Percentiles rank a stretch among this genome's conserved stretches.
These are phyloP conservation scores for Colletotrichum viniferum DNA, from an alignment of 2,329 filamentous ascomycete genomes.

Conservation along the genomic window DNA sequence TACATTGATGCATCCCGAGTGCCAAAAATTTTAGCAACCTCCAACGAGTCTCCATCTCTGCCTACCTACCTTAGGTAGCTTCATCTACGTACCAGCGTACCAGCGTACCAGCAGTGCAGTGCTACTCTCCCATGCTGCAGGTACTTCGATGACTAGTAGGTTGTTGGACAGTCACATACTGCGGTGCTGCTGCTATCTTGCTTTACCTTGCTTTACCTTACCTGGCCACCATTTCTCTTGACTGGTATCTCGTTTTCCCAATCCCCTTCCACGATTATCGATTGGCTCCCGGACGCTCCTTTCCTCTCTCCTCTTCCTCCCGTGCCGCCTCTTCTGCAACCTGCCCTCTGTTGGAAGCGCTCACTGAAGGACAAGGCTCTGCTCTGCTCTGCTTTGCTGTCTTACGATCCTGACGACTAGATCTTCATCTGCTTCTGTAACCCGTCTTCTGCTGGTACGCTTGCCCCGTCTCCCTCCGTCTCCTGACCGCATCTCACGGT, in stretches of 20 bases:
- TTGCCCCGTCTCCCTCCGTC: neutral
- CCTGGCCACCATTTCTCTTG: neutral
- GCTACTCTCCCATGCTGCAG: neutral
- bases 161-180: neutral
- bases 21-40: neutral
- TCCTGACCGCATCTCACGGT: conserved; percentile 4
- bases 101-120: neutral
- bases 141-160: neutral
- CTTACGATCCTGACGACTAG: neutral
- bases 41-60: conserved; percentile 4
- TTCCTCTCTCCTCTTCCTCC: neutral
- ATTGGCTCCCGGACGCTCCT: conserved; percentile 8
- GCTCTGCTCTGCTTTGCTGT: neutral
- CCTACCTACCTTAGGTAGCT: no score
- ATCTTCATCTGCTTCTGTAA: neutral
- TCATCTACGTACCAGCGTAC: conserved; percentile 3
- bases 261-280: neutral
- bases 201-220: neutral
- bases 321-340: neutral
- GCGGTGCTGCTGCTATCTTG: neutral
- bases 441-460: neutral
- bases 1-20: neutral
- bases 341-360: neutral
- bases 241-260: neutral
- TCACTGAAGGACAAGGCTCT: neutral